These are phyloP conservation scores for Vigna radiata DNA, from an alignment of 306 rosid species.

Conservation along the genomic window DNA sequence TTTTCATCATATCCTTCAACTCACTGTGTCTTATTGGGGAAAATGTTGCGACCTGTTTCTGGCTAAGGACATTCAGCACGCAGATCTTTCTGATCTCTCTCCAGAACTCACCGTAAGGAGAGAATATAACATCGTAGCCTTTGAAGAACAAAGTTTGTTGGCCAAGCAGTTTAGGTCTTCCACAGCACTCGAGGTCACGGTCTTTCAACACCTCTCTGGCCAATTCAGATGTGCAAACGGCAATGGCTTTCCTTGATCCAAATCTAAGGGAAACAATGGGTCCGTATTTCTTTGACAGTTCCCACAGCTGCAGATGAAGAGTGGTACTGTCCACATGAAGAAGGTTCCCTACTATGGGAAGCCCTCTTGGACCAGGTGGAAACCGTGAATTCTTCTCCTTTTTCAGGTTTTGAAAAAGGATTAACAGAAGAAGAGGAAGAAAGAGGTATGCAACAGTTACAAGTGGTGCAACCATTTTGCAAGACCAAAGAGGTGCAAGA, in stretches of 20 bases:
- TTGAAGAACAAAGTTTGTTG: conserved; percentile 47
- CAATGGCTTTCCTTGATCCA: conserved; percentile 40
- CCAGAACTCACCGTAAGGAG: conserved; percentile 53
- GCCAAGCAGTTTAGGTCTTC: conserved; percentile 41
- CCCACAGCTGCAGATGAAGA: conserved; percentile 38
- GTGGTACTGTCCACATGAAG: conserved; percentile 40
- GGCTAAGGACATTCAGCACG: conserved; percentile 1
- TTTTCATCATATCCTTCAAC: conserved; percentile 27
- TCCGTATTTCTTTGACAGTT: conserved; percentile 37
- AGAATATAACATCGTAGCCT: conserved; percentile 37
- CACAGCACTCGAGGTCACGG: conserved; percentile 39
- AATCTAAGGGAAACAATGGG: conserved; percentile 49
- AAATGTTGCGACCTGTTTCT: conserved; percentile 27
- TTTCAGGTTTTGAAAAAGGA: neutral
- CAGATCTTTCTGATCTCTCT: conserved; percentile 33
- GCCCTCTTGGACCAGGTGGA: conserved; percentile 38
- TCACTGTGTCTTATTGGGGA: conserved; percentile 37
- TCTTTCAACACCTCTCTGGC: too few species aligned
- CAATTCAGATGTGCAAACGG: neutral
- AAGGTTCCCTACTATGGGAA: conserved; percentile 46
- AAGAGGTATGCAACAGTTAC: neutral
- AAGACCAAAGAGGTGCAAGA: too few species aligned
- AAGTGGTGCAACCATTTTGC: neutral
- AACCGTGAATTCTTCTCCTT: neutral
- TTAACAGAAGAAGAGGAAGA: neutral